Conservation (phyloP, 1,284 basidiomycete species). For the Pseudozyma flocculosa region DNA sequence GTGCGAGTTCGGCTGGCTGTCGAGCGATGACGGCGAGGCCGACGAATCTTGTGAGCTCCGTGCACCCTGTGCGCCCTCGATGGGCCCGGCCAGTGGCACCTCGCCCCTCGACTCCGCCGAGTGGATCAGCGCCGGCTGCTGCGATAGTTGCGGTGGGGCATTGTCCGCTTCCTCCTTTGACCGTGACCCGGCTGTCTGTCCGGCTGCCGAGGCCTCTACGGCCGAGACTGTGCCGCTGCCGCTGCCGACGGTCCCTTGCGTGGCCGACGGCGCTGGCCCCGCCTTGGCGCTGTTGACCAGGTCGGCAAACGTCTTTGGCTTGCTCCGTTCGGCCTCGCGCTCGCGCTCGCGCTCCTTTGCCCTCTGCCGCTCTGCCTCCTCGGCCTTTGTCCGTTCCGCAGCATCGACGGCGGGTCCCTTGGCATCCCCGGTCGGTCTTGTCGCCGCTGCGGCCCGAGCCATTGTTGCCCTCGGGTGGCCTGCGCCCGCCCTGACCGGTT, state of each 20-base stretch:
- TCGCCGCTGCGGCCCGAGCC: constrained; percentile 8
- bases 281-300: not conserved
- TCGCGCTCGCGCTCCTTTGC: not conserved
- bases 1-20: no score
- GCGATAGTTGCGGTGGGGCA: no score
- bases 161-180: not conserved
- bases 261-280: no score
- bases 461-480: no score
- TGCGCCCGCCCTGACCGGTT: constrained; percentile 35
- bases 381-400: not conserved
- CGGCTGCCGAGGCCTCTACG: not conserved
- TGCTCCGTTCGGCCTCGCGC: not conserved
- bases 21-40: no score
- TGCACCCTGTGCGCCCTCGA: not conserved
- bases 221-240: not conserved
- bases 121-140: not conserved
- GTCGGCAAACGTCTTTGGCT: not conserved
- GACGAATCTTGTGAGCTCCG: no score
- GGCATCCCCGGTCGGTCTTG: constrained; percentile 4
- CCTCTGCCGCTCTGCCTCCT: not conserved
- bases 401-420: no score
- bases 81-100: not conserved
- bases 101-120: not conserved
- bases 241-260: not conserved
- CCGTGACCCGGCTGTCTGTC: no score